Conservation (phyloP, 139 green algal genomes). For the Penium margaritaceum region DNA sequence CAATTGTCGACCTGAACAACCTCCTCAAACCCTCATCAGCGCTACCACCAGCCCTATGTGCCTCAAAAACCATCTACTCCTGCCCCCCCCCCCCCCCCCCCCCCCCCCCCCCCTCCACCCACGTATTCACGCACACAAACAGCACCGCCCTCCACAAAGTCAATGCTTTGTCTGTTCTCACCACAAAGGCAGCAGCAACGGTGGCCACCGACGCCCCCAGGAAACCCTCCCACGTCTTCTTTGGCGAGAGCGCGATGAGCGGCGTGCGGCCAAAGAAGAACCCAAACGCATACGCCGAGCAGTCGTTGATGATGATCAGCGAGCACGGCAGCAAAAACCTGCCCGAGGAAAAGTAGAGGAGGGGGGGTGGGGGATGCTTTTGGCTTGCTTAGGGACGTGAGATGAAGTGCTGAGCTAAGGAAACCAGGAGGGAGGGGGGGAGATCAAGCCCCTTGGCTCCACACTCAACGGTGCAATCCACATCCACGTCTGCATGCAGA, state of each 20-base stretch:
- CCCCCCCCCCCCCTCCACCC: too few relatives aligned
- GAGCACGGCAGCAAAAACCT: slow-evolving; percentile 79
- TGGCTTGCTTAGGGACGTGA: too few relatives aligned
- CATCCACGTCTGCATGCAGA: too few relatives aligned
- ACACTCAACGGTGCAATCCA: too few relatives aligned
- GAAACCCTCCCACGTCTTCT: slow-evolving; percentile 99
- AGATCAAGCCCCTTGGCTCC: too few relatives aligned
- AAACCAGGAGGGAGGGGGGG: too few relatives aligned
- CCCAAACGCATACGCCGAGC: slow-evolving; percentile 80
- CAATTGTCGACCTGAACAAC: neutral
- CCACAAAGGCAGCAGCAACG: slow-evolving; percentile 66
- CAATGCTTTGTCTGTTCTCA: slow-evolving; percentile 45
- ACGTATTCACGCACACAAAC: too few relatives aligned
- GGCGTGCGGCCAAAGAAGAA: slow-evolving; percentile 88
- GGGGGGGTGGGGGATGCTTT: slow-evolving; percentile 1
- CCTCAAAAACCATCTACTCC: too few relatives aligned
- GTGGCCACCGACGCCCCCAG: slow-evolving; percentile 77
- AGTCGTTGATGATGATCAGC: slow-evolving; percentile 95
- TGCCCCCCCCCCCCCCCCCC: too few relatives aligned
- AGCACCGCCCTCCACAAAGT: neutral
- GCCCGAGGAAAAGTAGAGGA: neutral
- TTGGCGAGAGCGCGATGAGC: slow-evolving; percentile 94
- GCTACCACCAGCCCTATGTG: neutral
- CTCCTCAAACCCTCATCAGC: neutral
- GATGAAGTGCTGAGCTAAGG: too few relatives aligned